Conservation (phyloP, 306 rosid genomes). For the Prosopis cineraria region DNA sequence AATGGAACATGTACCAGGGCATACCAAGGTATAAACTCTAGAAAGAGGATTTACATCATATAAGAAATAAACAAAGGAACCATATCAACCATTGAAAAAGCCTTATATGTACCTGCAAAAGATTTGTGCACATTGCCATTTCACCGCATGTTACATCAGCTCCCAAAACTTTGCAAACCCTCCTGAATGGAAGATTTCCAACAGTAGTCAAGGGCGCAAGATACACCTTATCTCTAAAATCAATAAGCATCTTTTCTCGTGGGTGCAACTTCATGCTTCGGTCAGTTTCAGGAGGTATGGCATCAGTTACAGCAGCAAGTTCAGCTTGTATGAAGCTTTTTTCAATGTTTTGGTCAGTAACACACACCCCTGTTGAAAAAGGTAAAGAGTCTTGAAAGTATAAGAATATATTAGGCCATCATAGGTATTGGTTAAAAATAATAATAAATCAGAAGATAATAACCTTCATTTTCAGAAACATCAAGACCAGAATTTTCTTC, state of each 20-base stretch:
- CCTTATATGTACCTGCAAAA: slow-evolving; percentile 69
- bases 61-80: slow-evolving; percentile 19
- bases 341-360: slow-evolving; percentile 37
- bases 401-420: slow-evolving; percentile 13
- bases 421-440: slow-evolving; percentile 13
- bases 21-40: slow-evolving; percentile 13
- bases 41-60: slow-evolving; percentile 16
- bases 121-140: slow-evolving; percentile 99
- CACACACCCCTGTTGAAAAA: slow-evolving; percentile 45
- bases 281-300: slow-evolving; percentile 55
- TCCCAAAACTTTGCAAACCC: slow-evolving; percentile 92
- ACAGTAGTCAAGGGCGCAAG: slow-evolving; percentile 98
- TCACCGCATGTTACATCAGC: slow-evolving; percentile 95
- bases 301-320: slow-evolving; percentile 40
- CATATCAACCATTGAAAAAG: slow-evolving; percentile 33
- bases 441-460: slow-evolving; percentile 9
- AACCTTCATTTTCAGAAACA: slow-evolving; percentile 62
- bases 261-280: slow-evolving; percentile 63
- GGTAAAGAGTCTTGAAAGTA: slow-evolving; percentile 25
- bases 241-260: slow-evolving; percentile 89
- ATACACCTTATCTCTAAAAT: slow-evolving; percentile 82
- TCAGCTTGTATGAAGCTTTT: slow-evolving; percentile 48
- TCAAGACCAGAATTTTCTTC: slow-evolving; percentile 38
- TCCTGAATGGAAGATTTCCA: slow-evolving; percentile 96
- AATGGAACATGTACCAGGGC: neutral